Conservation (phyloP, 352 stramenopile species). For the Globisporangium nodosum region DNA sequence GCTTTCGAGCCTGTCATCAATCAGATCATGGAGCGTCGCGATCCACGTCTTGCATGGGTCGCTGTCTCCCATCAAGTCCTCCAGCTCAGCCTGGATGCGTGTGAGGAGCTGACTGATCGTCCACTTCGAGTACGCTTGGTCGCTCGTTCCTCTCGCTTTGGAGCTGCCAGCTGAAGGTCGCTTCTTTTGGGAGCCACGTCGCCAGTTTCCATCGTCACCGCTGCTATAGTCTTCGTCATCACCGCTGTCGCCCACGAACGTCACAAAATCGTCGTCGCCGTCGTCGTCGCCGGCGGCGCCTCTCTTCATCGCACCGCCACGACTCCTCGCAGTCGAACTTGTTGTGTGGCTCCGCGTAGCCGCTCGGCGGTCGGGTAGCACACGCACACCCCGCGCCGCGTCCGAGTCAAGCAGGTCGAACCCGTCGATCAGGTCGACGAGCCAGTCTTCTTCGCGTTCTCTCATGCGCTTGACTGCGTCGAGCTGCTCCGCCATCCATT, state of each 20-base stretch:
- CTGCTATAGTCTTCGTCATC: background rate
- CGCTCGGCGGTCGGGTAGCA: background rate
- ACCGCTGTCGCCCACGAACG: background rate
- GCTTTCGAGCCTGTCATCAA: slow-evolving; percentile 19
- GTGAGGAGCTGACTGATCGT: slow-evolving; percentile 39
- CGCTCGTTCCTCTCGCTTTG: background rate
- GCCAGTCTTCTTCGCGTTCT: slow-evolving; percentile 47
- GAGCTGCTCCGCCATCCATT: slow-evolving; percentile 61
- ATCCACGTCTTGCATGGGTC: slow-evolving; percentile 22
- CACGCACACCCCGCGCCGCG: background rate
- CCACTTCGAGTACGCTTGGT: slow-evolving; percentile 32
- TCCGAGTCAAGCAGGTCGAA: slow-evolving; percentile 26
- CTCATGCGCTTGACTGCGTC: slow-evolving; percentile 28
- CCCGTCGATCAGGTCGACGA: slow-evolving; percentile 39
- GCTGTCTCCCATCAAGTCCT: slow-evolving; percentile 14
- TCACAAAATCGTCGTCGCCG: slow-evolving; percentile 10
- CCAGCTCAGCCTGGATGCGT: slow-evolving; percentile 25
- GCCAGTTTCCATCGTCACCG: background rate
- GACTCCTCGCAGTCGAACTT: background rate
- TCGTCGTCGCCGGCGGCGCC: background rate
- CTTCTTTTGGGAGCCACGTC: background rate
- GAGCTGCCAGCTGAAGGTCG: background rate
- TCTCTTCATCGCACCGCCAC: background rate
- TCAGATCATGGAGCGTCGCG: slow-evolving; percentile 24
- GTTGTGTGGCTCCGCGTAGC: background rate